A percentile compares a stretch with the other conserved stretches of the same genome.
Evolutionary conservation across 805 yeast genomes (phyloP).

Genomic region (Saccharomycopsis oosterbeekiorum): DNA sequence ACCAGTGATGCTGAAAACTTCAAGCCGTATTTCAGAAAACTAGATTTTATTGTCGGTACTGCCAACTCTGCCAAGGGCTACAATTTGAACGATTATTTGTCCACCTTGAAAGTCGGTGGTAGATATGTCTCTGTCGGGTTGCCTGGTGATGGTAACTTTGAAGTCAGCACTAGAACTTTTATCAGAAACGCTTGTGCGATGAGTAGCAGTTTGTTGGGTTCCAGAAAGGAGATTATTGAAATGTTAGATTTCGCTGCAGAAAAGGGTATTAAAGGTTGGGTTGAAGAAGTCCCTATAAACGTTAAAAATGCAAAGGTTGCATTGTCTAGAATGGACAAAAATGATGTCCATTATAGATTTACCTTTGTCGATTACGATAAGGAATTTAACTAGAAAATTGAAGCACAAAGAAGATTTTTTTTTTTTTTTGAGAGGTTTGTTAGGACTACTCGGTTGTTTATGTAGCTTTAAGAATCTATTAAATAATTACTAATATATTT

Average conservation of each 20-base stretch:
- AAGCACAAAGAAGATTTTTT: not conserved
- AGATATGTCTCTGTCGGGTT: constrained; percentile 57
- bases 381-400: constrained; percentile 14
- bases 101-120: constrained; percentile 45
- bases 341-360: constrained; percentile 56
- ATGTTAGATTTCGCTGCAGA: constrained; percentile 57
- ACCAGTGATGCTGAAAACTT: constrained; percentile 35
- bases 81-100: constrained; percentile 10
- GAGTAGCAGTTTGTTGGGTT: constrained; percentile 35
- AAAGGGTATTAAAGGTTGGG: constrained; percentile 50
- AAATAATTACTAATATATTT: not conserved
- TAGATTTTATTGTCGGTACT: constrained; percentile 34
- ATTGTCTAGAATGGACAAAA: constrained; percentile 41
- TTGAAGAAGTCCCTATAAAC: constrained; percentile 46
- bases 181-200: constrained; percentile 37
- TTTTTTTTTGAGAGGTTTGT: not conserved
- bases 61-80: constrained; percentile 29
- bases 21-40: not conserved
- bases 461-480: not conserved
- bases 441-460: too few species aligned
- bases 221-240: constrained; percentile 54
- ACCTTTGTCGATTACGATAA: constrained; percentile 48
- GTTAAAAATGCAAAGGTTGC: constrained; percentile 46
- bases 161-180: constrained; percentile 17
- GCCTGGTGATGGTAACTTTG: constrained; percentile 36